Percentiles rank a stretch among this genome's conserved stretches.
Conservation (phyloP, 2,329 filamentous ascomycete genomes). For the Botrytis fragariae region DNA sequence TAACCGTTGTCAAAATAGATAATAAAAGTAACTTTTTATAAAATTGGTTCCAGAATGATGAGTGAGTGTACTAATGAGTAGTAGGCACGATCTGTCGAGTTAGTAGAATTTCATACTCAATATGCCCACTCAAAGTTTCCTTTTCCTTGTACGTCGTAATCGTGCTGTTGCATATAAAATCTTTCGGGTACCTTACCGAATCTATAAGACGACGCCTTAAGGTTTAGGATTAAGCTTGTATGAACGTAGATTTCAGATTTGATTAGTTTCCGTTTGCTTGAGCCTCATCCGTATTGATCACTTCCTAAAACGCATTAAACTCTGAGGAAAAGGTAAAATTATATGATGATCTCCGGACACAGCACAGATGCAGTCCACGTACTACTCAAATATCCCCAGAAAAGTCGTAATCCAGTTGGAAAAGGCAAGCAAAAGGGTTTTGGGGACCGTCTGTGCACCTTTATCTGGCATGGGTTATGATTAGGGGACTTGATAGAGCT, state of each 20-base stretch:
- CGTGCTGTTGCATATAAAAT: not conserved
- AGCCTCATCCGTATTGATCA: not conserved
- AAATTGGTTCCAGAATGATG: not conserved
- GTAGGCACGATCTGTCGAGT: too few relatives aligned
- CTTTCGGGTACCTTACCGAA: not conserved
- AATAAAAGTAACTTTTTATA: not conserved
- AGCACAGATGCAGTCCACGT: not conserved
- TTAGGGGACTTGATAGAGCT: not conserved
- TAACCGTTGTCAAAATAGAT: not conserved
- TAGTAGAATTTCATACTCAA: not conserved
- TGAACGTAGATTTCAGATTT: not conserved
- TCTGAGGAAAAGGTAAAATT: not conserved
- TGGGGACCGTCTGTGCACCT: not conserved
- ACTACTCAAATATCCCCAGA: not conserved
- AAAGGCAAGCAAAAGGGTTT: not conserved
- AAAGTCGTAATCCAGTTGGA: not conserved
- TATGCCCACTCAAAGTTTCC: not conserved
- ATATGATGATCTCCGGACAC: not conserved
- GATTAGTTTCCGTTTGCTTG: not conserved
- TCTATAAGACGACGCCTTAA: not conserved
- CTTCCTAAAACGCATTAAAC: not conserved
- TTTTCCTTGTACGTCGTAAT: not conserved
- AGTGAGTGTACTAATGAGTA: not conserved
- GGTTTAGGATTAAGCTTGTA: not conserved
- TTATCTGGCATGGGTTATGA: not conserved